Evolutionary conservation across 495 filamentous ascomycete genomes (phyloP), one percentile per base, ranked within the genome.

Genomic region (Talaromyces borbonicus): DNA sequence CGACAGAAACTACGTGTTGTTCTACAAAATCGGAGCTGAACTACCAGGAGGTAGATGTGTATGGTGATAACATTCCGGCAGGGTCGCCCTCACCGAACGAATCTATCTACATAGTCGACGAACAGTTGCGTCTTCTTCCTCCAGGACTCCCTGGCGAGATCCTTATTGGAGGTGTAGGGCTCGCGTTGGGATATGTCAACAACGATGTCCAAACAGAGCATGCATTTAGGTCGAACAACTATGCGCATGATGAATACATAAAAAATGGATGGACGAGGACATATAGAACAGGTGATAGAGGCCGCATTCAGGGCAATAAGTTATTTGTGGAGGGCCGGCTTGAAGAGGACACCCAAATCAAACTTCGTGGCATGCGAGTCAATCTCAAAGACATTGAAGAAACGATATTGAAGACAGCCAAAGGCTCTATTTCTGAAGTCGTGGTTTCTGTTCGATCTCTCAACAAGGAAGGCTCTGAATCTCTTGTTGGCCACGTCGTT

Each of bases 371-470:
- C 0, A 19, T 73, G 2, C 70, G 74, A 0, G 66, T 77, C 8
- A 73, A 78, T 1, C 56, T 79, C 1, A n/a, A 44, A 0, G 75
- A 79, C 7, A 59, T 76, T 14, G 70, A 71, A 31, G 50, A 16
- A 2, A 49, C 48, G 12, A 58, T 75, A 1, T 2, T 72, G 2
- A 5, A 41, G 1, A 46, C 56, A 0, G 48, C 61, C 1, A 41
- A 54, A 0, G 63, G 61, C 1, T 26, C 16, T 0, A 9, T 74
- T 1, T 19, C 5, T 4, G 56, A 67, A 22, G 70, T 51, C 0
- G 57, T 66, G 3, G 72, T 71, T 18, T 54, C 53, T 5, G 32
- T 58, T 6, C 51, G 54, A 8, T 31, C 23, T 11, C 20, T 18
- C 18, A 31, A 22, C 16, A 18, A 33, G 2, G 38, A 11, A 7